These are phyloP conservation scores for Plenodomus lindquistii DNA, from an alignment of 2,329 filamentous ascomycete genomes.

Conservation along the genomic window DNA sequence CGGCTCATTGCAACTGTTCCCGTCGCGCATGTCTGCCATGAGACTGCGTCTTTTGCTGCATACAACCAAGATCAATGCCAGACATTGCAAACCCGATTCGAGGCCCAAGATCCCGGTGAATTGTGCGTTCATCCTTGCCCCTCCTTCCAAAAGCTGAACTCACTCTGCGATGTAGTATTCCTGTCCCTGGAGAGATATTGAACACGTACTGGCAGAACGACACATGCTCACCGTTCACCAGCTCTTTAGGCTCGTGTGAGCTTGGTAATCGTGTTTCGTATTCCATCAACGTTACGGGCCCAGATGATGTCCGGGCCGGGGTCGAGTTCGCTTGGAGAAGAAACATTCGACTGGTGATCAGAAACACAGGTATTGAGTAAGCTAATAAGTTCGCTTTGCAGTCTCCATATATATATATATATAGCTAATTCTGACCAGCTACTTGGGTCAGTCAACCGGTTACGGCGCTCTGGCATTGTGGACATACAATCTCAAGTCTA, in stretches of 20 bases:
- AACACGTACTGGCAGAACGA: conserved; percentile 46
- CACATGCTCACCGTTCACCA: conserved; percentile 35
- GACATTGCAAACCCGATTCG: conserved; percentile 9
- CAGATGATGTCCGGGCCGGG: neutral
- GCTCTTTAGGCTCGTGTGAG: conserved; percentile 32
- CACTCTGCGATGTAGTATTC: neutral
- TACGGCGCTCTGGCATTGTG: neutral
- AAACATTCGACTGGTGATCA: neutral
- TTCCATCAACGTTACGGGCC: conserved; percentile 6
- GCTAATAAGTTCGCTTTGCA: too few relatives aligned
- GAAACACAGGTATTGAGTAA: neutral
- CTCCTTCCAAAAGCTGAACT: too few relatives aligned
- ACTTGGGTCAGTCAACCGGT: neutral
- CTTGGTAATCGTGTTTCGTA: conserved; percentile 10
- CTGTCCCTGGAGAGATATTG: conserved; percentile 32
- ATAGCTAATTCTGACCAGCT: neutral
- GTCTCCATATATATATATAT: too few relatives aligned
- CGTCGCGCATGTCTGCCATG: conserved; percentile 38
- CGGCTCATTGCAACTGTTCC: conserved; percentile 28
- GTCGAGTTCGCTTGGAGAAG: neutral
- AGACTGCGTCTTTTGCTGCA: neutral
- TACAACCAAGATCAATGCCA: conserved; percentile 3
- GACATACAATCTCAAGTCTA: neutral
- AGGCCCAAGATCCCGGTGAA: too few relatives aligned
- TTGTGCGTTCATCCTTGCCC: too few relatives aligned